A percentile compares a stretch with the other conserved stretches of the same genome.
phyloP scores from a whole-genome alignment of 345 rosid species.

The Eucalyptus pumila region DNA sequence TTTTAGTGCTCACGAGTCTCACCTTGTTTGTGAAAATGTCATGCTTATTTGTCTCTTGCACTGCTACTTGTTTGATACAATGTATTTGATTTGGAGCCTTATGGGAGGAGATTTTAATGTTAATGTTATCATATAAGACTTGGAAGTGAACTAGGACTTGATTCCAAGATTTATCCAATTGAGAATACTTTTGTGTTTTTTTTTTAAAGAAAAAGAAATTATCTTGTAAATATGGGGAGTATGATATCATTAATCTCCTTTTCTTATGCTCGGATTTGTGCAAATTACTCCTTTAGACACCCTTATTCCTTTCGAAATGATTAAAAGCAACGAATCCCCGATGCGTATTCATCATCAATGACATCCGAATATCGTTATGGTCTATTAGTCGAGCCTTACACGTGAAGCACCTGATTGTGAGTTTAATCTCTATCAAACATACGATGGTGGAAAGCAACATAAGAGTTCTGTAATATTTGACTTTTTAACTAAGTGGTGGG shows the following conservation, averaged over 20 bases:
- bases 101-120: neutral
- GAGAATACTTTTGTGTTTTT: neutral
- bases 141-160: neutral
- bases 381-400: neutral
- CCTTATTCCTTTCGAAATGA: neutral
- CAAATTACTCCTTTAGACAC: neutral
- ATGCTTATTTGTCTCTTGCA: neutral
- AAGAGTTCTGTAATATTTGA: neutral
- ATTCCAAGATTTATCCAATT: neutral
- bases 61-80: neutral
- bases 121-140: neutral
- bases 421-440: neutral
- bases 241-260: neutral
- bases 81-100: neutral
- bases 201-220: neutral
- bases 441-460: neutral
- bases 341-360: neutral
- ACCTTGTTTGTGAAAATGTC: neutral
- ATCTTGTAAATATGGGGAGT: neutral
- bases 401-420: neutral
- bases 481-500: too few species aligned
- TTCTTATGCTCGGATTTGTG: neutral
- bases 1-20: neutral
- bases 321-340: neutral
- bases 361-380: neutral